A percentile compares a stretch with the other conserved stretches of the same genome.
These are phyloP conservation scores for Paradendryphiella salina DNA, from an alignment of 2,329 filamentous ascomycete genomes.

Conservation along the genomic window DNA sequence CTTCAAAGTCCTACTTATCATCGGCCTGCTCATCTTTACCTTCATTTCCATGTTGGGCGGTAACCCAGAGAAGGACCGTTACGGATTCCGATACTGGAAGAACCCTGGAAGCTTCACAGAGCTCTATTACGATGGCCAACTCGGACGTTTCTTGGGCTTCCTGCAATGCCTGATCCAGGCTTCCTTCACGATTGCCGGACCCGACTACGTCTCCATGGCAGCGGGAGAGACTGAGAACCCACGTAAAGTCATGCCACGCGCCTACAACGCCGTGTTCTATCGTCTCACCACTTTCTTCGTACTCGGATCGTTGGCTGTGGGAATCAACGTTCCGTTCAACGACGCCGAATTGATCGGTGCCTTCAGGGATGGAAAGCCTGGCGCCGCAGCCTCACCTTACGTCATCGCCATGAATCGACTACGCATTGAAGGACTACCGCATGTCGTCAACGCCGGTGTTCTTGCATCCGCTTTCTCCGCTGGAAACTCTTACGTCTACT, in stretches of 20 bases:
- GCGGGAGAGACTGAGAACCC: slow-evolving; percentile 54
- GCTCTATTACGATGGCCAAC: slow-evolving; percentile 64
- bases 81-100: slow-evolving; percentile 55
- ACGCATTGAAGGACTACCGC: slow-evolving; percentile 58
- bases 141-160: slow-evolving; percentile 77
- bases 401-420: slow-evolving; percentile 64
- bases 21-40: slow-evolving; percentile 59
- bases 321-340: slow-evolving; percentile 70
- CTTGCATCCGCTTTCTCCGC: slow-evolving; percentile 60
- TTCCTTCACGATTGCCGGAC: slow-evolving; percentile 53
- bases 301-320: slow-evolving; percentile 71
- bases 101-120: slow-evolving; percentile 70
- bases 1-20: slow-evolving; percentile 49
- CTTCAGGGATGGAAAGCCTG: slow-evolving; percentile 61
- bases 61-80: slow-evolving; percentile 64
- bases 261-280: slow-evolving; percentile 79
- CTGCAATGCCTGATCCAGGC: slow-evolving; percentile 71
- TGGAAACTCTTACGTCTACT: slow-evolving; percentile 61
- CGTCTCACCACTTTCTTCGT: slow-evolving; percentile 76
- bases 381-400: slow-evolving; percentile 68
- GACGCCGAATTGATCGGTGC: slow-evolving; percentile 64
- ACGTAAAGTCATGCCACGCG: slow-evolving; percentile 63
- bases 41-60: slow-evolving; percentile 83
- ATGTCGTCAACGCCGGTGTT: slow-evolving; percentile 63
- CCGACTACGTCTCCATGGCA: slow-evolving; percentile 55